Base-by-base conservation (phyloP, 129 eudicot genomes). In the Erigeron canadensis region DNA sequence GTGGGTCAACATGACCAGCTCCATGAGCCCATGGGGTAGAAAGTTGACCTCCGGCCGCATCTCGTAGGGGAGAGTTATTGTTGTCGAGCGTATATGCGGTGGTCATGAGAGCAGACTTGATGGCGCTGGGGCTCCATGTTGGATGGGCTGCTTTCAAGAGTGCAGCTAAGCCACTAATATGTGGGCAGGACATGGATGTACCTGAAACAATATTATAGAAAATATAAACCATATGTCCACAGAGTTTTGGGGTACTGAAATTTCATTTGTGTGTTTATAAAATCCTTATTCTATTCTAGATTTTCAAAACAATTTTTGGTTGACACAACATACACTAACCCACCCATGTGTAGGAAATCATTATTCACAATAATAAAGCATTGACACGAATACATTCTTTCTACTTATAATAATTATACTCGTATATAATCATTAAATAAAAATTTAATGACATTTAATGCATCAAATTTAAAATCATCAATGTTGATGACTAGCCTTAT, bases 171-270 rank as follows among this genome's bases (percentile, higher is more conserved):
- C 98, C 98, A 73, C 96, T 89, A 16, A 94, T 87, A 65, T 94
- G 98, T 1, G 98, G 98, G 81, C 98, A 94, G 7, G 98, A 89
- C 98, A 94, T 94, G 1, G 98, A 94, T 67, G 98, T 89, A 73
- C 98, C 98, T 89, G 67, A 8, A 60, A 56, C 39, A 21, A 37
- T n/a, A n/a, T n/a, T n/a, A n/a, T 10, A 56, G 9, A 47, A 47
- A n/a, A 12, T 47, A 47, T 10, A 48, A 15, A 13, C 18, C 55
- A 28, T 28, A 1, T 28, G 34, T 48, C 16, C 7, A 13, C 5
- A 9, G 17, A 16, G 55, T 48, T 28, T 28, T 28, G 34, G 34
- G n/a, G n/a, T n/a, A n/a, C n/a, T n/a, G n/a, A n/a, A n/a, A n/a
- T n/a, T n/a, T n/a, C n/a, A n/a, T n/a, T n/a, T n/a, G n/a, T n/a